Conservation (phyloP, 2,329 filamentous ascomycete genomes). For the Paracamarosporium sp. region DNA sequence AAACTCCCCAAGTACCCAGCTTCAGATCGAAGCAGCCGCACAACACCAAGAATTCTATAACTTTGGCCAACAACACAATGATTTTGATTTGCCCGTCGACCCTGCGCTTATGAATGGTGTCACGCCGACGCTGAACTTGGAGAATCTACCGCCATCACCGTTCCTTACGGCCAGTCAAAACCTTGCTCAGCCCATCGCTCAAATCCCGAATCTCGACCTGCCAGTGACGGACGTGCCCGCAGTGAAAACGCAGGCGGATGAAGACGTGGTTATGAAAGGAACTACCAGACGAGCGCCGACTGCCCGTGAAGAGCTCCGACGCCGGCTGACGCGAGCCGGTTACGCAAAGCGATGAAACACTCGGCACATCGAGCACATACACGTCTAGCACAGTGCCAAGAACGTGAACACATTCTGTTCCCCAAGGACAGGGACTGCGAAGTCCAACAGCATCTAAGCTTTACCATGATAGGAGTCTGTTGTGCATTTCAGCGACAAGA, state of each 20-base stretch:
- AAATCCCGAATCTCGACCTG: conserved; percentile 18
- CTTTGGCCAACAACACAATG: conserved; percentile 47
- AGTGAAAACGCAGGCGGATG: conserved; percentile 3
- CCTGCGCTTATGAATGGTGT: conserved; percentile 64
- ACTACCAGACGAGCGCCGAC: conserved; percentile 19
- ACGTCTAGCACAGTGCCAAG: too few species aligned
- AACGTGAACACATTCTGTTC: too few species aligned
- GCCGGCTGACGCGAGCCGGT: conserved; percentile 22
- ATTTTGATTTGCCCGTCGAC: conserved; percentile 64
- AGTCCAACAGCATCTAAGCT: too few species aligned
- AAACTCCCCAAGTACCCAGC: conserved; percentile 35
- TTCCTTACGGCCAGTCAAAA: conserved; percentile 36
- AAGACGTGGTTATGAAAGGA: conserved; percentile 9
- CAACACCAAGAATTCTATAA: conserved; percentile 40
- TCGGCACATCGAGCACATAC: neutral
- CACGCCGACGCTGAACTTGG: conserved; percentile 21
- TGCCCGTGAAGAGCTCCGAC: conserved; percentile 31
- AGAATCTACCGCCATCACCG: conserved; percentile 42
- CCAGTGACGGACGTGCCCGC: conserved; percentile 9
- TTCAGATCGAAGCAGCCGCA: conserved; percentile 35
- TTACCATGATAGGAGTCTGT: too few species aligned
- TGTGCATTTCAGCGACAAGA: too few species aligned
- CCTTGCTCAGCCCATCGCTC: conserved; percentile 9
- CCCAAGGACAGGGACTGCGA: too few species aligned
- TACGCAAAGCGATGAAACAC: conserved; percentile 1